Conservation (phyloP, 441 rosid genomes). For the Pelargonium myrrhifolium region DNA sequence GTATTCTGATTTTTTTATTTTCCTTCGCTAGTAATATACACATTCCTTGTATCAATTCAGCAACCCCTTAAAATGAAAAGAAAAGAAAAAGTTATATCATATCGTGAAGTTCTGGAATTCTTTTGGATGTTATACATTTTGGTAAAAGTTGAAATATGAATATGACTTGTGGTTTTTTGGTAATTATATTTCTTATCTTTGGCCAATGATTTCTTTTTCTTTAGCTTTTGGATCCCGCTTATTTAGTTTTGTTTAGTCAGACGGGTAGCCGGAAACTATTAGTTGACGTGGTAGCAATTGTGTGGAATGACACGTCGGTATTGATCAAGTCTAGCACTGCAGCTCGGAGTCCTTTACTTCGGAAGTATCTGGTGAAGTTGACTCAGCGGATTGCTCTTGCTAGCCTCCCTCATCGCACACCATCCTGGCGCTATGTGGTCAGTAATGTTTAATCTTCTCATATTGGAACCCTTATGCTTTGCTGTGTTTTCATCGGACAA, state of each 20-base stretch:
- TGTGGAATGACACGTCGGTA: conserved; percentile 54
- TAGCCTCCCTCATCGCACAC: conserved; percentile 76
- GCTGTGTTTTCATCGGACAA: conserved; percentile 4
- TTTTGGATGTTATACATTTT: neutral
- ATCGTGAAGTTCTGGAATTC: neutral
- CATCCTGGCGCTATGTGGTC: conserved; percentile 87
- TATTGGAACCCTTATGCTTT: conserved; percentile 6
- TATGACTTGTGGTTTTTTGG: no score
- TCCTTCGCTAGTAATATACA: neutral
- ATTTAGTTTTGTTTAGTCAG: conserved; percentile 40
- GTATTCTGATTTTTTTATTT: no score
- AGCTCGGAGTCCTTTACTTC: conserved; percentile 68
- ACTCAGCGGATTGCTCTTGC: conserved; percentile 82
- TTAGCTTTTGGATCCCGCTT: conserved; percentile 22
- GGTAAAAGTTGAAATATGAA: no score
- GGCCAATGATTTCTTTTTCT: conserved; percentile 11
- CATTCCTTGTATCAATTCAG: neutral
- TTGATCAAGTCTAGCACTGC: conserved; percentile 58
- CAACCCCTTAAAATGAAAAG: neutral
- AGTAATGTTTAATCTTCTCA: conserved; percentile 20
- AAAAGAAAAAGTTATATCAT: neutral
- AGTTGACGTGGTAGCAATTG: conserved; percentile 48
- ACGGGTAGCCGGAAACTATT: conserved; percentile 59
- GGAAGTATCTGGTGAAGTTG: conserved; percentile 74
- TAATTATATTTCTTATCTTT: no score